Conservation (phyloP, 768 basidiomycete species). For the Collybia sordida region DNA sequence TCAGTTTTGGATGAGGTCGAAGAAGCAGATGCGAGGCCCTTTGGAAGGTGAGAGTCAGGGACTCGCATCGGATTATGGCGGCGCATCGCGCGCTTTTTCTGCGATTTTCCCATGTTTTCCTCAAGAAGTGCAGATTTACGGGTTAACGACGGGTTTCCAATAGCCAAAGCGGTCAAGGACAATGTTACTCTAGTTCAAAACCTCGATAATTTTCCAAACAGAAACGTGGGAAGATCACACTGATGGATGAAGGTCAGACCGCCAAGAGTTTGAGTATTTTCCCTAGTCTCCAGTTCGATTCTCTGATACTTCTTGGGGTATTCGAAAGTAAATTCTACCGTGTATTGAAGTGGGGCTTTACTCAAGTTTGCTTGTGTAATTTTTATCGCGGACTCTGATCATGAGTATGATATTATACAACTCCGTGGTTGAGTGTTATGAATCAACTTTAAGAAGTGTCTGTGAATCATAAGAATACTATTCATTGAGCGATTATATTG, state of each 20-base stretch:
- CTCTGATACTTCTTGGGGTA: too few species aligned
- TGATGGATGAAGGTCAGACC: constrained; percentile 1
- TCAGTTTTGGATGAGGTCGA: constrained; percentile 74
- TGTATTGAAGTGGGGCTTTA: too few species aligned
- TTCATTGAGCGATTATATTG: background rate
- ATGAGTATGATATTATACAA: background rate
- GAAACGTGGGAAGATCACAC: background rate
- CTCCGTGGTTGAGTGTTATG: too few species aligned
- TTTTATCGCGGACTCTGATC: too few species aligned
- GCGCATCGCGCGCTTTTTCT: constrained; percentile 82
- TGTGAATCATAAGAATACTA: too few species aligned
- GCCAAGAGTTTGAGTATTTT: background rate
- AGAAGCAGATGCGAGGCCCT: constrained; percentile 75
- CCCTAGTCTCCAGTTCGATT: background rate
- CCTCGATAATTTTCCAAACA: background rate
- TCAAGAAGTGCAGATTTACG: background rate
- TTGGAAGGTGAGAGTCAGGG: constrained; percentile 87
- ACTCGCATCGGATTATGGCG: constrained; percentile 94
- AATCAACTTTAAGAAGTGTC: too few species aligned
- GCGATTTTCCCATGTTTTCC: constrained; percentile 84
- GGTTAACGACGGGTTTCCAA: constrained; percentile 11
- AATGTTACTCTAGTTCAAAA: constrained; percentile 10
- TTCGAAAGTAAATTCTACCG: too few species aligned
- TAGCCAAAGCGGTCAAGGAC: constrained; percentile 6
- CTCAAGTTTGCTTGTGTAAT: too few species aligned